These are phyloP conservation scores for Cinchona pubescens DNA, from an alignment of 257 asterid species.

Conservation along the genomic window DNA sequence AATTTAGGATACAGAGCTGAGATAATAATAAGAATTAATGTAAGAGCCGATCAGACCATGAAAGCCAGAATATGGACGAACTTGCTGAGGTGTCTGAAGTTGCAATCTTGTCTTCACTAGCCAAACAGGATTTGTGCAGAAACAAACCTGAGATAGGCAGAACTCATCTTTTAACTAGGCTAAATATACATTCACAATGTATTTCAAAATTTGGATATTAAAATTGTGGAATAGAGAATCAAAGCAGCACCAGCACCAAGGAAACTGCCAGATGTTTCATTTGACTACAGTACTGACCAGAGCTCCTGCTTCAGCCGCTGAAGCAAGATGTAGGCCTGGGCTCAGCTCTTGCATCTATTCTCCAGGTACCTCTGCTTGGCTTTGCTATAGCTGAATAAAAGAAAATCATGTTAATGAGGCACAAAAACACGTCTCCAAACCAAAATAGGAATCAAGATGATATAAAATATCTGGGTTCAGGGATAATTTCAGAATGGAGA, in stretches of 20 bases:
- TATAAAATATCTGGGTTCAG: not conserved
- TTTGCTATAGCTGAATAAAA: slow-evolving; percentile 65
- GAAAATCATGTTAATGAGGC: slow-evolving; percentile 10
- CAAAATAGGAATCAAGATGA: not conserved
- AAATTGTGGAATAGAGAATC: not conserved
- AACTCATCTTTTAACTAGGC: slow-evolving; percentile 11
- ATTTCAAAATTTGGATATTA: not conserved
- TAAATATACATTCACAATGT: not conserved
- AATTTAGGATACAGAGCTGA: not conserved
- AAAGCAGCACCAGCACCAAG: not conserved
- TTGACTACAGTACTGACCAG: slow-evolving; percentile 46
- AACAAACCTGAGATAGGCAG: slow-evolving; percentile 52
- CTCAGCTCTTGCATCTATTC: slow-evolving; percentile 62
- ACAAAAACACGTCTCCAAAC: slow-evolving; percentile 10
- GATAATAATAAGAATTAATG: slow-evolving; percentile 12
- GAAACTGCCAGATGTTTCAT: not conserved
- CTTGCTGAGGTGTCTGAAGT: slow-evolving; percentile 81
- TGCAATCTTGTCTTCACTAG: slow-evolving; percentile 96
- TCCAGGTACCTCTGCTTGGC: slow-evolving; percentile 82
- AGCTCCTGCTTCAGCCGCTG: slow-evolving; percentile 99
- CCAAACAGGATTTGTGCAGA: slow-evolving; percentile 95
- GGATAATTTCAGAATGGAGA: too few relatives aligned
- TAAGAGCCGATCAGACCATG: slow-evolving; percentile 56
- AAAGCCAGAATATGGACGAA: slow-evolving; percentile 79
- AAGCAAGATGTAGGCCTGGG: slow-evolving; percentile 85